Base-by-base conservation (phyloP, 352 stramenopile genomes). In the Discostella stelligera region DNA sequence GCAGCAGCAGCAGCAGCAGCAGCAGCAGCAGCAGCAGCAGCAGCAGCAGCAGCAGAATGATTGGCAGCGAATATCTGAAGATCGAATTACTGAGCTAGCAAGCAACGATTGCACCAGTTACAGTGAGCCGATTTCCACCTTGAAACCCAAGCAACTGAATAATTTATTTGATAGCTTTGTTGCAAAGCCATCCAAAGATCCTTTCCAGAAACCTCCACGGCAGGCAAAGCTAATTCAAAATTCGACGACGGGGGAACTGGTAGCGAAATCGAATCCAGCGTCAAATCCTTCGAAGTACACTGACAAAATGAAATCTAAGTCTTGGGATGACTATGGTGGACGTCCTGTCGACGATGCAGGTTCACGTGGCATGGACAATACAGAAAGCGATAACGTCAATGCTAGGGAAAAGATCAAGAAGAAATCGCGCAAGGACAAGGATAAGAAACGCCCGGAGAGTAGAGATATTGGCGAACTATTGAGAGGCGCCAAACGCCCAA, bases 181-280 rank as follows among this genome's bases (percentile, higher is more conserved):
- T 41, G 23, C 52, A 7, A 68, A n/a, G 2, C 44, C 61, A 58
- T 20, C 41, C 41, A 68, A 66, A 41, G n/a, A 30, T 30, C 44
- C 53, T 37, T 73, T 66, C 53, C 64, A 64, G 14, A 54, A 66
- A 55, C 27, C 65, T 54, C 53, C 52, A 18, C 65, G 39, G 53
- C 66, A 66, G 37, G 21, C 66, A 46, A 73, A 62, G 39, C 39
- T 73, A 5, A 39, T 73, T 23, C 66, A 53, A 56, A 53, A 73
- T 64, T 73, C 66, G 18, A 53, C 1, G 10, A 73, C 66, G 16
- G 52, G 52, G 14, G 14, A 54, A n/a, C 3, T 73, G 32, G 20
- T 20, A 23, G 41, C 52, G 5, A 44, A 27, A 46, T 11, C 54
- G 37, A 18, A 41, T 27, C 3, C 56, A 52, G 25, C 7, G 20